These are phyloP conservation scores for Cinchona pubescens DNA, from an alignment of 257 asterid species.

Conservation along the genomic window DNA sequence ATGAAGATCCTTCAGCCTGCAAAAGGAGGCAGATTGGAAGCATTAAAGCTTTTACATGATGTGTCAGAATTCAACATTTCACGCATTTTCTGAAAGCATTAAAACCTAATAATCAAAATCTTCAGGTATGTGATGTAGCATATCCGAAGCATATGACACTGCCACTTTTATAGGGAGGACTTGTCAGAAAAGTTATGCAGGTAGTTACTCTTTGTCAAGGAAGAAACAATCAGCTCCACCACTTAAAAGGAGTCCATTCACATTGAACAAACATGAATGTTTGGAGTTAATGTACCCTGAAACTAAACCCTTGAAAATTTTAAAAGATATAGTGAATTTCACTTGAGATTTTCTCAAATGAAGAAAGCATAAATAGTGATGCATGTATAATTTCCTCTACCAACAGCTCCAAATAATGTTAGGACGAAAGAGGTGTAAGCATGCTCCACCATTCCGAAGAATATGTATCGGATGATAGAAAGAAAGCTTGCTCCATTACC, in stretches of 20 bases:
- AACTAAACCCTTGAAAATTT: neutral
- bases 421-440: neutral
- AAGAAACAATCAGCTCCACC: neutral
- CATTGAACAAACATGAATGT: neutral
- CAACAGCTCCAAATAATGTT: neutral
- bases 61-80: neutral
- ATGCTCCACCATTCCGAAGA: neutral
- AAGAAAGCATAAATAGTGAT: neutral
- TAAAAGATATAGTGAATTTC: neutral
- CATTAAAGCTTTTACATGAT: neutral
- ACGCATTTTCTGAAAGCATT: neutral
- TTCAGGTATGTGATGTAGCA: neutral
- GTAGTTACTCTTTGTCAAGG: neutral
- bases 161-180: neutral
- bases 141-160: neutral
- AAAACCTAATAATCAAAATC: neutral
- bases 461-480: neutral
- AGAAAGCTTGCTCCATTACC: neutral
- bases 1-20: constrained; percentile 82
- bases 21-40: constrained; percentile 6
- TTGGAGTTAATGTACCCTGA: neutral
- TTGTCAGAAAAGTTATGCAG: neutral
- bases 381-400: neutral
- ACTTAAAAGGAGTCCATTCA: neutral
- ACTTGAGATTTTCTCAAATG: neutral